Conservation (phyloP, 2,329 filamentous ascomycete species). For the Xylariaceae sp. region DNA sequence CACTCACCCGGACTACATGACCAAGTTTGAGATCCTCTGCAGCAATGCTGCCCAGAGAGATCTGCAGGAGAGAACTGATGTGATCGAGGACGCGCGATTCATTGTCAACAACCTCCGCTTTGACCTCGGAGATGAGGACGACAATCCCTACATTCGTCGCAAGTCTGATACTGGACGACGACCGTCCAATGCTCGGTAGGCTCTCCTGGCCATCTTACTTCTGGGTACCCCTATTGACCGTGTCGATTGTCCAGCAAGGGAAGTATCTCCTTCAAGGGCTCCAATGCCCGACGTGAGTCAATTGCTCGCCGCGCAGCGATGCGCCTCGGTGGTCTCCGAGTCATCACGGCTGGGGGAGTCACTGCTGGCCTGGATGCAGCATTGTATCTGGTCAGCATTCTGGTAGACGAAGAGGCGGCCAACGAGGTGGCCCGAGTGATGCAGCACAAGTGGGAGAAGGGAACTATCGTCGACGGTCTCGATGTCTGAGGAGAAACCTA, state of each 20-base stretch:
- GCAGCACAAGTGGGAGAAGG: conserved; percentile 83
- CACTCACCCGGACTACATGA: conserved; percentile 73
- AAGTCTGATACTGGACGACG: conserved; percentile 59
- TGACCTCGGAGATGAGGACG: conserved; percentile 71
- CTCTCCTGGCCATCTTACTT: conserved; percentile 4
- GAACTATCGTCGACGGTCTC: conserved; percentile 73
- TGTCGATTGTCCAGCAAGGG: conserved; percentile 56
- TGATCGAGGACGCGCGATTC: conserved; percentile 73
- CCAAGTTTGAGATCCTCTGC: conserved; percentile 74
- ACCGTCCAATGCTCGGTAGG: conserved; percentile 54
- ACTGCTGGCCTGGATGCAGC: conserved; percentile 76
- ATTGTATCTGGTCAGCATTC: conserved; percentile 75
- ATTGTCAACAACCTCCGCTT: conserved; percentile 90
- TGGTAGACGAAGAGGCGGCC: conserved; percentile 71
- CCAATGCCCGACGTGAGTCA: conserved; percentile 68
- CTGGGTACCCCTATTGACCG: not conserved
- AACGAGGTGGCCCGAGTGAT: conserved; percentile 66
- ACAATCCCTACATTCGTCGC: conserved; percentile 75
- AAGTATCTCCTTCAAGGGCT: conserved; percentile 72
- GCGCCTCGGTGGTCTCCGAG: conserved; percentile 60
- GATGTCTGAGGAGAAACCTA: too few relatives aligned
- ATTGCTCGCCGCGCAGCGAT: conserved; percentile 71
- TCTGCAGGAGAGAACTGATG: conserved; percentile 69
- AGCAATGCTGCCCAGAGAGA: conserved; percentile 64
- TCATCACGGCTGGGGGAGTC: conserved; percentile 74